Evolutionary conservation across 139 green algal genomes (phyloP).

Genomic region (Volvox reticuliferus): DNA sequence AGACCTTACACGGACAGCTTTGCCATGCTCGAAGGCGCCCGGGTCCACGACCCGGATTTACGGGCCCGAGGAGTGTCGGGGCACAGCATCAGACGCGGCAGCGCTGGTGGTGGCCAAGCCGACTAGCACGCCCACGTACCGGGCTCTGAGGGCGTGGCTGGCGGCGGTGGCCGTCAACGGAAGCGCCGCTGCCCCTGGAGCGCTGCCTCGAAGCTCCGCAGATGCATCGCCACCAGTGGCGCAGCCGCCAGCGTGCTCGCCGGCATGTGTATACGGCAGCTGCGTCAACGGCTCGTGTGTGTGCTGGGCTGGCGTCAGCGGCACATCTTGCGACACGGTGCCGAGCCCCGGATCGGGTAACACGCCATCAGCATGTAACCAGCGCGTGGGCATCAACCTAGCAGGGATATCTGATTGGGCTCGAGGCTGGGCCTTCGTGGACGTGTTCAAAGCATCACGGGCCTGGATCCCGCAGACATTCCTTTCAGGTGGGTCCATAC

Average conservation of each 20-base stretch:
- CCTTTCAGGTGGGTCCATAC: neutral
- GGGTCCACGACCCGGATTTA: neutral
- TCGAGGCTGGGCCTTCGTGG: slow-evolving; percentile 52
- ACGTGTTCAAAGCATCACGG: slow-evolving; percentile 34
- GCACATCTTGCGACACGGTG: neutral
- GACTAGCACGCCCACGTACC: neutral
- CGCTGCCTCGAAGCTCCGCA: neutral
- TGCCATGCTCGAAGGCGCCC: neutral
- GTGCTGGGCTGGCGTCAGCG: slow-evolving; percentile 52
- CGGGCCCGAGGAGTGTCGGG: neutral
- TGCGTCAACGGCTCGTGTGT: slow-evolving; percentile 28
- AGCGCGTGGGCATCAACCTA: slow-evolving; percentile 41
- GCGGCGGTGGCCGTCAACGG: neutral
- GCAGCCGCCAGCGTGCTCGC: neutral
- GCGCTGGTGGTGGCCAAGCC: neutral
- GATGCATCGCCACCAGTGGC: neutral
- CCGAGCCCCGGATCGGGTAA: neutral
- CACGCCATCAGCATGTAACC: slow-evolving; percentile 41
- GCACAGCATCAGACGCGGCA: neutral
- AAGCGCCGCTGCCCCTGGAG: neutral
- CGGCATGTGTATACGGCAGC: slow-evolving; percentile 24
- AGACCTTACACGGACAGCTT: neutral
- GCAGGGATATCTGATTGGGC: slow-evolving; percentile 50
- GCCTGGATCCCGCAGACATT: slow-evolving; percentile 45
- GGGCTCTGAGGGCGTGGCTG: slow-evolving; percentile 3